Evolutionary conservation across 163 green algal species (phyloP).

Genomic region (Volvox carteri): DNA sequence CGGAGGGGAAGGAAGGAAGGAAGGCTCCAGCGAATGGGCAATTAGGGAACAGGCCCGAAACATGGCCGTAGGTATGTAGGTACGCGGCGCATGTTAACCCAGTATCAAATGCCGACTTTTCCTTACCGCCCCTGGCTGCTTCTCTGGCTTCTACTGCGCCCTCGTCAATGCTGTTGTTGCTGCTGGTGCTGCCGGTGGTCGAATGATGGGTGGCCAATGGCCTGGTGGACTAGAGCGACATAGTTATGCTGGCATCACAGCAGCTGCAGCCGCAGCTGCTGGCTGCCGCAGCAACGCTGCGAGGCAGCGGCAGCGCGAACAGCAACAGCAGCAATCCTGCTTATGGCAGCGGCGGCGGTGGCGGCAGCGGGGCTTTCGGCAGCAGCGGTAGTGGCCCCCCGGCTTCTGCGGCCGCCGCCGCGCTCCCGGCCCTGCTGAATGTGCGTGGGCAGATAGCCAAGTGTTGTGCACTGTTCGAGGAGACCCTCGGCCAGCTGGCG

Average conservation of each 20-base stretch:
- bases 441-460: constrained; percentile 28
- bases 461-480: constrained; percentile 33
- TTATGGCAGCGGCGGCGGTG: neutral
- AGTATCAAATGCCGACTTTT: too few relatives aligned
- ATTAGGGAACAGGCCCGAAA: too few relatives aligned
- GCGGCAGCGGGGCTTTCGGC: neutral
- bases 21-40: too few relatives aligned
- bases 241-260: constrained; percentile 25
- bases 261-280: constrained; percentile 31
- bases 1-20: too few relatives aligned
- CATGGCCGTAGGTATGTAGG: too few relatives aligned
- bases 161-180: too few relatives aligned
- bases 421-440: constrained; percentile 9
- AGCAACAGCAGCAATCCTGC: neutral
- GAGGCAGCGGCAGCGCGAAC: neutral
- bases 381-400: neutral
- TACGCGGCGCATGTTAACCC: too few relatives aligned
- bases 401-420: neutral
- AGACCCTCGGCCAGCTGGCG: constrained; percentile 37
- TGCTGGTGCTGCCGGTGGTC: too few relatives aligned
- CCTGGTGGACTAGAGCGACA: constrained; percentile 44
- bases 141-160: too few relatives aligned
- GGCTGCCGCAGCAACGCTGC: neutral
- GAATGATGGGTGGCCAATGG: too few relatives aligned
- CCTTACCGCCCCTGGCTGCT: neutral